Percentiles rank a stretch among this genome's conserved stretches.
phyloP scores from a whole-genome alignment of 176 grass and related monocot genomes.

The Rhynchospora tenuis region DNA sequence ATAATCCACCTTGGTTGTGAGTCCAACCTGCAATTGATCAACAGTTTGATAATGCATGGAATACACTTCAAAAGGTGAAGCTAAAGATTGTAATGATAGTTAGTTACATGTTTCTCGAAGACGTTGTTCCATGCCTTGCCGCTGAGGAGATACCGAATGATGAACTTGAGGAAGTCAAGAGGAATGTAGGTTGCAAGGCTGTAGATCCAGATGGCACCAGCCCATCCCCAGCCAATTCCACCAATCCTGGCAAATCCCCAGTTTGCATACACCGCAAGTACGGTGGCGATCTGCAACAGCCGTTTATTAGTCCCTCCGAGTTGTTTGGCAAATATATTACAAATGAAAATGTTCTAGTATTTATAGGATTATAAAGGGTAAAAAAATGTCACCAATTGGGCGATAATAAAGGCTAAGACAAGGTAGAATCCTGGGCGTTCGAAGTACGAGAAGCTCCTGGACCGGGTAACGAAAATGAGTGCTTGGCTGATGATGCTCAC shows the following conservation, averaged over 20 bases:
- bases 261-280: slow-evolving; percentile 76
- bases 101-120: slow-evolving; percentile 64
- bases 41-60: not conserved
- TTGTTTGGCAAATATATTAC: too few relatives aligned
- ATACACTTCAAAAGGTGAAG: not conserved
- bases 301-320: not conserved
- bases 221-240: slow-evolving; percentile 92
- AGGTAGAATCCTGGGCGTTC: slow-evolving; percentile 42
- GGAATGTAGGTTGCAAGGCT: slow-evolving; percentile 89
- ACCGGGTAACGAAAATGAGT: slow-evolving; percentile 51
- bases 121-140: slow-evolving; percentile 81
- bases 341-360: not conserved
- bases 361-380: not conserved
- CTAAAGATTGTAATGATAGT: not conserved
- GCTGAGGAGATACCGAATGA: slow-evolving; percentile 73
- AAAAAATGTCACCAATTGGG: slow-evolving; percentile 25
- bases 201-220: slow-evolving; percentile 70
- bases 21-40: slow-evolving; percentile 44
- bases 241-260: slow-evolving; percentile 84
- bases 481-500: slow-evolving; percentile 52
- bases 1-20: slow-evolving; percentile 68
- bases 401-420: slow-evolving; percentile 28
- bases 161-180: slow-evolving; percentile 91
- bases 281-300: slow-evolving; percentile 44
- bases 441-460: slow-evolving; percentile 46